These are phyloP conservation scores for Cytospora chrysosperma DNA, from an alignment of 2,329 filamentous ascomycete genomes.

Conservation along the genomic window DNA sequence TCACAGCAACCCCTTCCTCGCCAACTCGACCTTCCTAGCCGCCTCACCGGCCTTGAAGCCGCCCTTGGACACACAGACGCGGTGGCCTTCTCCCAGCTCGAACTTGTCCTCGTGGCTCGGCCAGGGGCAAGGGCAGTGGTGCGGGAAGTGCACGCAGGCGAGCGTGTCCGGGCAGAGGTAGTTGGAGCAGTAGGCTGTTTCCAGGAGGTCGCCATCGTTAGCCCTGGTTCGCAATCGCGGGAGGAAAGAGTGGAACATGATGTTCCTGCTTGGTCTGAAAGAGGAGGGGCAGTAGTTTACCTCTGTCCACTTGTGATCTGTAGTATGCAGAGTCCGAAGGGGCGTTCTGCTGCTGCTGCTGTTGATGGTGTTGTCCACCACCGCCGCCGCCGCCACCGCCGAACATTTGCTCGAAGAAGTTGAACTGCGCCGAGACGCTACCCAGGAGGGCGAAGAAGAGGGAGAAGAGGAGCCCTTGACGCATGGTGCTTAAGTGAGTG, in stretches of 20 bases:
- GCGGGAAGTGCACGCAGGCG: constrained; percentile 92
- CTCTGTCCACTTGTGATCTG: constrained; percentile 64
- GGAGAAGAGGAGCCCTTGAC: constrained; percentile 36
- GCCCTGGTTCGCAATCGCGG: neutral
- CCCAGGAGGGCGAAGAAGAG: constrained; percentile 58
- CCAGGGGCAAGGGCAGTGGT: constrained; percentile 93
- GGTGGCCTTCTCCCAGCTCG: constrained; percentile 68
- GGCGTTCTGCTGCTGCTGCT: constrained; percentile 71
- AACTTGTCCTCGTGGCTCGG: constrained; percentile 75
- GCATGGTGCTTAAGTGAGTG: constrained; percentile 35
- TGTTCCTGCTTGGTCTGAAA: neutral
- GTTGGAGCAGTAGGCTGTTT: constrained; percentile 79
- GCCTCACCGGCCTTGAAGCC: constrained; percentile 73
- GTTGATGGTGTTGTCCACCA: constrained; percentile 47
- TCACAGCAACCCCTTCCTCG: constrained; percentile 73
- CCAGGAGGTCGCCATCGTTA: constrained; percentile 5
- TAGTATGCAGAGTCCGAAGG: constrained; percentile 83
- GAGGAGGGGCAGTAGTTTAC: constrained; percentile 41
- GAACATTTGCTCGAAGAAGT: constrained; percentile 99
- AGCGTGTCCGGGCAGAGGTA: constrained; percentile 95
- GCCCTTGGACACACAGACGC: constrained; percentile 72
- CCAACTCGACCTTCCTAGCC: constrained; percentile 73
- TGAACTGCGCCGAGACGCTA: constrained; percentile 75
- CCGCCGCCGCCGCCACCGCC: constrained; percentile 46
- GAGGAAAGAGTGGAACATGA: neutral